phyloP scores from a whole-genome alignment of 2,329 filamentous ascomycete species.

The Leptographium lundbergii region DNA sequence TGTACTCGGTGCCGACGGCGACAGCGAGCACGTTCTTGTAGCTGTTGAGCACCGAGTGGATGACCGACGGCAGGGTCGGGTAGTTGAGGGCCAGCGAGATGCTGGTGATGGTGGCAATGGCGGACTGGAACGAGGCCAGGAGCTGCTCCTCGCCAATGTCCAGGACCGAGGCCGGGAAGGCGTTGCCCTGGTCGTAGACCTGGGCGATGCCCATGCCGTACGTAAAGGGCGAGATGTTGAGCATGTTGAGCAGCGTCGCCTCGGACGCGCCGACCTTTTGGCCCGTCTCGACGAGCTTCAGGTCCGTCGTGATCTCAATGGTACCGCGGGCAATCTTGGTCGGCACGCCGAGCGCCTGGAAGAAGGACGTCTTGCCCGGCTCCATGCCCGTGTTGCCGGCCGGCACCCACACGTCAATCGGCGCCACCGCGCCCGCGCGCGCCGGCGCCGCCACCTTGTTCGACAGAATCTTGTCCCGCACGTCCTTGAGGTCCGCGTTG shows the following conservation, averaged over 20 bases:
- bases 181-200: constrained; percentile 97
- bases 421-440: constrained; percentile 93
- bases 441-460: constrained; percentile 98
- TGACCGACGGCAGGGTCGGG: constrained; percentile 90
- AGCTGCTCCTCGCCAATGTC: constrained; percentile 95
- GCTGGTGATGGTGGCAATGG: constrained; percentile 75
- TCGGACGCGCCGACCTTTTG: constrained; percentile 97
- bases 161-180: constrained; percentile 72
- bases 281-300: constrained; percentile 92
- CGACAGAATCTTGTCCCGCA: constrained; percentile 84
- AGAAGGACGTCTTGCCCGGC: constrained; percentile 99
- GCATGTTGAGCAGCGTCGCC: constrained; percentile 97
- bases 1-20: constrained; percentile 80
- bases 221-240: constrained; percentile 99
- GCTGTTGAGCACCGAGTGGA: constrained; percentile 90
- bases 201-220: constrained; percentile 95
- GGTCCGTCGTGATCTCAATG: constrained; percentile 97
- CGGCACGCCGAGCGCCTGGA: constrained; percentile 99
- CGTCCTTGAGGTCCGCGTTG: constrained; percentile 84
- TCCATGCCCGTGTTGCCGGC: constrained; percentile 99
- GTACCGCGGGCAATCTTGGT: constrained; percentile 99
- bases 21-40: constrained; percentile 96
- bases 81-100: constrained; percentile 89
- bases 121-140: constrained; percentile 65
- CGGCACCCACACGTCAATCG: constrained; percentile 84